Conservation (phyloP, 345 rosid genomes). For the Syzygium grande region DNA sequence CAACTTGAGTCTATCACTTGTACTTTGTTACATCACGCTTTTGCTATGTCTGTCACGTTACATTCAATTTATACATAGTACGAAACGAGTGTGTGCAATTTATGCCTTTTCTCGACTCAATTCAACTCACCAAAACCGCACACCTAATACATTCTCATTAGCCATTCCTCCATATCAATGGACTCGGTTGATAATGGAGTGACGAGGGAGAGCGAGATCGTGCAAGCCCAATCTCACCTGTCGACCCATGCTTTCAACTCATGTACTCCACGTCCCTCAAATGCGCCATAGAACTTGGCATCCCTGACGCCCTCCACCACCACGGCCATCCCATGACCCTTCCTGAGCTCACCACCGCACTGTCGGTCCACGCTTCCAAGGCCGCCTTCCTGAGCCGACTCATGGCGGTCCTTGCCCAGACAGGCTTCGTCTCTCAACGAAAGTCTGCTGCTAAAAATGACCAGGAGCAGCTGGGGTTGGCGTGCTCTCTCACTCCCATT, state of each 20-base stretch:
- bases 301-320: constrained; percentile 33
- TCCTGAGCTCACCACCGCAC: constrained; percentile 13
- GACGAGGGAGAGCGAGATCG: constrained; percentile 2
- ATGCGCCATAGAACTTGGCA: constrained; percentile 35
- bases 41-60: not conserved
- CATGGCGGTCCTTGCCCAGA: not conserved
- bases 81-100: not conserved
- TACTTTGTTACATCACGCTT: not conserved
- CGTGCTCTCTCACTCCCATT: not conserved
- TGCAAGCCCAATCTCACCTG: constrained; percentile 26
- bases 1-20: not conserved
- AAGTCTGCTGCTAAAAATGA: not conserved
- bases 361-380: constrained; percentile 17
- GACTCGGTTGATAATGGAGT: not conserved
- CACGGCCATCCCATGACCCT: constrained; percentile 35
- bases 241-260: constrained; percentile 29
- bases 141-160: not conserved
- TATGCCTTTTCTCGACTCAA: not conserved
- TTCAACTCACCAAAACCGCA: not conserved
- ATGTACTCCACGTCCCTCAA: constrained; percentile 34
- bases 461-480: not conserved
- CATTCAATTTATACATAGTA: not conserved
- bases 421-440: not conserved
- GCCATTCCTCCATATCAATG: not conserved
- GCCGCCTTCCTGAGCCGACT: not conserved